Evolutionary conservation across 1,139 yeast genomes (phyloP), one percentile per base, ranked within the genome.

Genomic region (Kluyveromyces marxianus): DNA sequence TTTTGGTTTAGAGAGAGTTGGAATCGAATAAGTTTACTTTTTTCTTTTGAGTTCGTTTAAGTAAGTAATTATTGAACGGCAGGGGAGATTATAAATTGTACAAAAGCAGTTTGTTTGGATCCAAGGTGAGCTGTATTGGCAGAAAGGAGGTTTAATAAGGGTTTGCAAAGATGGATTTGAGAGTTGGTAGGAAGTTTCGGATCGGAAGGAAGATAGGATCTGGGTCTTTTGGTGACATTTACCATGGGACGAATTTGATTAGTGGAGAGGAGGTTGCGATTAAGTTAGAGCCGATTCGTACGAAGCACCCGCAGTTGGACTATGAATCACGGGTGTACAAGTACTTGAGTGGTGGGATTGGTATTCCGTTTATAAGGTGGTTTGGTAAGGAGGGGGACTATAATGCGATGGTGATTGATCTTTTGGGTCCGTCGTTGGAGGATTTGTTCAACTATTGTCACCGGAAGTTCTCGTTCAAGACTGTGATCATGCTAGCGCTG

Each of bases 181-280:
- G 97, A 66, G 95, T 92, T 44, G 97, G 97, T 44, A 87, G 94
- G 70, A 92, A 90, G 70, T 92, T 83, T 69, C 80, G 96, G 50
- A 84, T 92, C 60, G 97, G 97, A 42, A 84, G 97, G 55, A 92
- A 92, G 70, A 92, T 92, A 59, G 98, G 98, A 14, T 83, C 95
- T 42, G 98, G 98, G 25, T 90, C 97, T 6, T 92, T 92, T 66
- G 98, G 98, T 51, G 98, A 92, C 64, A 92, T 92, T 58, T 92
- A 92, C 67, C 75, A 89, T 50, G 95, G 94, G 39, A 88, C 96
- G 37, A 92, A 92, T 68, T 81, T 92, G 67, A 86, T 92, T 42
- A 85, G 95, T 39, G 97, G 97, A 37, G 97, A 92, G 67, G 96
- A 92, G 66, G 97, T 92, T 44, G 98, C 97, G 57, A 90, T 92